These are phyloP conservation scores for Kodamaea fukazawae DNA, from an alignment of 805 yeast species.

Conservation along the genomic window DNA sequence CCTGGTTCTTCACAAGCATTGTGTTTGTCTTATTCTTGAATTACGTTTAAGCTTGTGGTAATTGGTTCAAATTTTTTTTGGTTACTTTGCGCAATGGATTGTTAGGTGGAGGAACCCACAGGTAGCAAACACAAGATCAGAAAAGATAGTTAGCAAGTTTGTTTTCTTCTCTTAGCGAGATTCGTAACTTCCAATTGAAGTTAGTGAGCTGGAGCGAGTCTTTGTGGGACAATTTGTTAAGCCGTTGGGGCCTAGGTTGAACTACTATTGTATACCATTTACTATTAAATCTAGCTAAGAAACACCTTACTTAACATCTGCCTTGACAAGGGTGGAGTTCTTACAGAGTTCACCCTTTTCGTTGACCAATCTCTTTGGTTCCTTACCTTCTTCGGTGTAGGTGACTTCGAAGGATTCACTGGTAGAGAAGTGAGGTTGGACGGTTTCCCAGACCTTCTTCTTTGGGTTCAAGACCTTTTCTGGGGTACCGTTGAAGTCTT, in stretches of 20 bases:
- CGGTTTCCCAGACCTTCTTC: slow-evolving; percentile 96
- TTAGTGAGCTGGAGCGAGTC: too few species aligned
- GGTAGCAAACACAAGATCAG: too few species aligned
- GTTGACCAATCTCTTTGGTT: slow-evolving; percentile 70
- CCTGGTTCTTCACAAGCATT: slow-evolving; percentile 15
- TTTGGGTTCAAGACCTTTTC: slow-evolving; percentile 93
- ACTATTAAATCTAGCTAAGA: neutral
- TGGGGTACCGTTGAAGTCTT: slow-evolving; percentile 85
- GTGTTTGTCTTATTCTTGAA: neutral
- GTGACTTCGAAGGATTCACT: slow-evolving; percentile 72
- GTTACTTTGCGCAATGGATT: neutral
- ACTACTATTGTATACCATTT: too few species aligned
- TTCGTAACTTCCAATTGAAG: too few species aligned
- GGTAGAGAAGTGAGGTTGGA: slow-evolving; percentile 89
- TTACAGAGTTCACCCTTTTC: slow-evolving; percentile 75
- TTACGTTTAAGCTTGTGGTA: neutral
- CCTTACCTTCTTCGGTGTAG: slow-evolving; percentile 77
- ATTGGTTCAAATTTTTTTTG: slow-evolving; percentile 4
- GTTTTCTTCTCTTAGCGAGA: too few species aligned
- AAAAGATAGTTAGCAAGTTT: too few species aligned
- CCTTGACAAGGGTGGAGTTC: slow-evolving; percentile 68
- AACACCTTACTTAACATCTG: slow-evolving; percentile 64
- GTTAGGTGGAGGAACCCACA: too few species aligned
- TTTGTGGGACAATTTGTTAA: too few species aligned
- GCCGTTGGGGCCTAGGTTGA: too few species aligned